phyloP scores from a whole-genome alignment of 1,139 yeast species.

The Pichia sp. region DNA sequence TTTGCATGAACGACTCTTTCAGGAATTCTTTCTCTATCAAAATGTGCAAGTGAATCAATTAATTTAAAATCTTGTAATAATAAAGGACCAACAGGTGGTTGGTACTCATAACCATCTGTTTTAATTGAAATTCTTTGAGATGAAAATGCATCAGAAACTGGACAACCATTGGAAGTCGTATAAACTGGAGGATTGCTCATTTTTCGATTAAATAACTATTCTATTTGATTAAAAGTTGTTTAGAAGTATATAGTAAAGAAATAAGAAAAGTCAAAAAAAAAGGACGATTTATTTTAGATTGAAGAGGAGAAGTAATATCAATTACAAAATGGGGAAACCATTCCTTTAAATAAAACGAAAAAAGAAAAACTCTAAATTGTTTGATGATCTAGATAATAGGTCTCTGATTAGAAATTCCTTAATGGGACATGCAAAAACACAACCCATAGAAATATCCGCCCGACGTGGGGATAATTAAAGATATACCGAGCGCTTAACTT shows the following conservation, averaged over 20 bases:
- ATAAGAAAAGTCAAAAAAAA: neutral
- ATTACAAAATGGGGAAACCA: no score
- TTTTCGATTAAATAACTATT: neutral
- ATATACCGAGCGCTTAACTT: no score
- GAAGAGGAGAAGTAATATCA: no score
- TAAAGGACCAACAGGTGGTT: slow-evolving; percentile 59
- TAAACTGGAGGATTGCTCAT: slow-evolving; percentile 31
- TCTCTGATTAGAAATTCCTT: no score
- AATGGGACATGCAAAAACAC: no score
- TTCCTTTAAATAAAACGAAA: no score
- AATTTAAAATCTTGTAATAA: slow-evolving; percentile 73
- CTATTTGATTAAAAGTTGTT: no score
- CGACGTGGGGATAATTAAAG: no score
- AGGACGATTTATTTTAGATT: no score
- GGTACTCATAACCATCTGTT: slow-evolving; percentile 22
- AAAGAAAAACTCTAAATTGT: no score
- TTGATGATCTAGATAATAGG: no score
- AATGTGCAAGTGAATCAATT: slow-evolving; percentile 72
- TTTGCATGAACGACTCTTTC: slow-evolving; percentile 89
- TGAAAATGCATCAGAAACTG: slow-evolving; percentile 30
- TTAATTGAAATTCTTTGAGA: slow-evolving; percentile 30
- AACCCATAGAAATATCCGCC: no score
- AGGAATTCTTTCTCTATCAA: slow-evolving; percentile 82
- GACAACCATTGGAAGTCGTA: slow-evolving; percentile 33
- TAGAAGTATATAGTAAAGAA: neutral